Percentiles rank a stretch among this genome's conserved stretches.
Evolutionary conservation across 257 asterid genomes (phyloP).

Genomic region (Linaria vulgaris): DNA sequence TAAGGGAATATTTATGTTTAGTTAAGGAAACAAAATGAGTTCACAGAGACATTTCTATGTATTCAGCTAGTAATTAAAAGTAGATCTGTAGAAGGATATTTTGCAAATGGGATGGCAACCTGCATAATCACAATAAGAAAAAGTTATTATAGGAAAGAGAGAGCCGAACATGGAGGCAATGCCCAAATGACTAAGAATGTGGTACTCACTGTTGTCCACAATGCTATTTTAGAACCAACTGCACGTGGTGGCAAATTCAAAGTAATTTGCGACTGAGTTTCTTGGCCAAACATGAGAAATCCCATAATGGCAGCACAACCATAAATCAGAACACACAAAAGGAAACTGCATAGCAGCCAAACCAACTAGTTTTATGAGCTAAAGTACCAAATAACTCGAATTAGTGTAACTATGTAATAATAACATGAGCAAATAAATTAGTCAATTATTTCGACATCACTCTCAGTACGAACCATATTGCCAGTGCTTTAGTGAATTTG

Average conservation of each 20-base stretch:
- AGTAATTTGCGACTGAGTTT: conserved; percentile 72
- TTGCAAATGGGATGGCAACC: conserved; percentile 77
- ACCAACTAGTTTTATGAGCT: neutral
- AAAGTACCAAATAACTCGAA: neutral
- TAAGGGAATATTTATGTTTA: conserved; percentile 49
- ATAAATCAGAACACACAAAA: conserved; percentile 52
- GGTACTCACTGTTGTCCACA: conserved; percentile 76
- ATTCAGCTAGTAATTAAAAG: no score
- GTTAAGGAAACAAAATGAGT: conserved; percentile 41
- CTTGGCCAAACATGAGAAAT: conserved; percentile 76
- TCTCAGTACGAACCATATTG: conserved; percentile 52
- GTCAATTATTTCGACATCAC: no score
- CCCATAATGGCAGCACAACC: conserved; percentile 75
- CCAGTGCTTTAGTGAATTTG: conserved; percentile 63
- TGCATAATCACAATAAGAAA: conserved; percentile 36
- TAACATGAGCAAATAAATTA: no score
- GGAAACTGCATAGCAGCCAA: conserved; percentile 46
- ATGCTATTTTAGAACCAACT: conserved; percentile 53
- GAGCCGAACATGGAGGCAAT: no score
- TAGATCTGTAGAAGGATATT: conserved; percentile 61
- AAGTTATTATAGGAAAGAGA: neutral
- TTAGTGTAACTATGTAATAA: no score
- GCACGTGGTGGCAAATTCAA: conserved; percentile 63
- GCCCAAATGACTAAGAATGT: neutral
- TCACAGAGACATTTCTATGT: no score